A percentile compares a stretch with the other conserved stretches of the same genome.
Conservation (phyloP, 257 asterid genomes). For the Knoxia roxburghii region DNA sequence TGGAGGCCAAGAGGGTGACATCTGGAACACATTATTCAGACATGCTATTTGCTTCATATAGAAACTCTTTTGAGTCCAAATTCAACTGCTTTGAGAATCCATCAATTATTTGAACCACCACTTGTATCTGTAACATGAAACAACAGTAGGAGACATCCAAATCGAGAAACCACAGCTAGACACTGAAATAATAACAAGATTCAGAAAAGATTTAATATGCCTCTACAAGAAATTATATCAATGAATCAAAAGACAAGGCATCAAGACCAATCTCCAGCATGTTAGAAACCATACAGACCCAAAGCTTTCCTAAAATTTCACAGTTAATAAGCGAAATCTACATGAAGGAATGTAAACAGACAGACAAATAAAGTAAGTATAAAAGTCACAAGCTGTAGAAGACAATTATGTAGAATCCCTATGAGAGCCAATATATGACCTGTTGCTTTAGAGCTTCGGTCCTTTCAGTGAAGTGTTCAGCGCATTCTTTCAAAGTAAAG, state of each 20-base stretch:
- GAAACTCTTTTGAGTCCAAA: background rate
- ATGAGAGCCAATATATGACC: constrained; percentile 37
- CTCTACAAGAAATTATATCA: background rate
- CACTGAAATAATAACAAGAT: background rate
- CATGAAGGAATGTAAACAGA: background rate
- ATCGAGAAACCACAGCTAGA: background rate
- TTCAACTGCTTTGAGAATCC: background rate
- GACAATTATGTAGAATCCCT: constrained; percentile 9
- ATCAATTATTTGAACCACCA: background rate
- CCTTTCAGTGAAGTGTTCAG: constrained; percentile 45
- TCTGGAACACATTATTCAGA: background rate
- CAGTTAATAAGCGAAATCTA: background rate
- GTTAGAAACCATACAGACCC: background rate
- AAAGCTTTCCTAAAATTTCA: background rate
- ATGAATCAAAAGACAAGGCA: background rate
- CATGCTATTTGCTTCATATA: background rate
- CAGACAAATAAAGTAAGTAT: background rate
- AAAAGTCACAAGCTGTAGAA: background rate
- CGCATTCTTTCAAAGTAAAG: constrained; percentile 58
- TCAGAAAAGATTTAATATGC: background rate
- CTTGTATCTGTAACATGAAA: background rate
- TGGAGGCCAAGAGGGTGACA: background rate
- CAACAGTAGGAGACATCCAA: background rate
- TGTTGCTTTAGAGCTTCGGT: constrained; percentile 55
- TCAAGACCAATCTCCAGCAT: background rate